Evolutionary conservation across 2,329 filamentous ascomycete species (phyloP).

Genomic region (Colletotrichum sp.): DNA sequence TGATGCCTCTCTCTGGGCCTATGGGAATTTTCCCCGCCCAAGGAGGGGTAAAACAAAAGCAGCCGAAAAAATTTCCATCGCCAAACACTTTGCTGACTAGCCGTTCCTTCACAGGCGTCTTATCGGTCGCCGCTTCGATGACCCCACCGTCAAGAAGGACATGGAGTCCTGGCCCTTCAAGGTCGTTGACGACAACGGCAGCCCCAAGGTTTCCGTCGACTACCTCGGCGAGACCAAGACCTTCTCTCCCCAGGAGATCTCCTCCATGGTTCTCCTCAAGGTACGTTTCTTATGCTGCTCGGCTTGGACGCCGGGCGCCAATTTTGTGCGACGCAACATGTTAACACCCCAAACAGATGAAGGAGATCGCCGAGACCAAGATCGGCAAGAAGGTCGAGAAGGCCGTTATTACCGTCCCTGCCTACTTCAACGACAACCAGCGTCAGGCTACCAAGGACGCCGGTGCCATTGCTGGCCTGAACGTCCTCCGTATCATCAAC

Average conservation of each 20-base stretch:
- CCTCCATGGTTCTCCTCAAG: constrained; percentile 98
- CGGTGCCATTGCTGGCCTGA: constrained; percentile 94
- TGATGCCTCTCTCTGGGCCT: not conserved
- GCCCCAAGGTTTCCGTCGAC: constrained; percentile 92
- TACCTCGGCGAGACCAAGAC: constrained; percentile 94
- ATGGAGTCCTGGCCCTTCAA: constrained; percentile 99
- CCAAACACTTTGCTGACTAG: constrained; percentile 11
- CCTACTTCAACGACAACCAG: constrained; percentile 99
- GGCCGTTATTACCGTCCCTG: constrained; percentile 97
- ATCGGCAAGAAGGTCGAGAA: constrained; percentile 99
- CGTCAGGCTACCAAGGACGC: constrained; percentile 99
- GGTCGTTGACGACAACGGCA: constrained; percentile 87
- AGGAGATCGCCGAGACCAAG: constrained; percentile 98
- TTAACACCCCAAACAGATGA: constrained; percentile 71
- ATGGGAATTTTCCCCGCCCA: not conserved
- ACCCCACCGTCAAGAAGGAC: constrained; percentile 98
- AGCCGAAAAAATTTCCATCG: not conserved
- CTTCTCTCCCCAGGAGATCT: constrained; percentile 99
- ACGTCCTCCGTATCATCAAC: constrained; percentile 99
- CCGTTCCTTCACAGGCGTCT: constrained; percentile 72
- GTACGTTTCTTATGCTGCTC: constrained; percentile 51
- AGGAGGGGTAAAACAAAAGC: constrained; percentile 6
- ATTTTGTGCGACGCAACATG: not conserved
- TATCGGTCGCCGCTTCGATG: constrained; percentile 94
- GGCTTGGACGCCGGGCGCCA: not conserved